Evolutionary conservation across 345 rosid species (phyloP).

Genomic region (Eucalyptus marginata): DNA sequence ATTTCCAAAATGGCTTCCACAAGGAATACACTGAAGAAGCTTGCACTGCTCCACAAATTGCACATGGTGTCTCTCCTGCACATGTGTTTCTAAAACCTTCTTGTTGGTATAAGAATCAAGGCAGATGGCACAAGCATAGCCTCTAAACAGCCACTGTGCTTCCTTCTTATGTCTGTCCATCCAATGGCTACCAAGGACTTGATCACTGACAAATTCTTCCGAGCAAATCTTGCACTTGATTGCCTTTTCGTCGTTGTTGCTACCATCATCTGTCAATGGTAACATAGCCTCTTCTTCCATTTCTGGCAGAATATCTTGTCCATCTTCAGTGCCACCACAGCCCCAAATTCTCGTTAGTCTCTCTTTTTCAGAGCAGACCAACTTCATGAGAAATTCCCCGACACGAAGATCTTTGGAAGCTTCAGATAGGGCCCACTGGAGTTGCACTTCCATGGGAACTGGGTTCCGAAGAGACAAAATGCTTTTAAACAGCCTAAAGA

Average conservation of each 20-base stretch:
- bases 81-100: conserved; percentile 70
- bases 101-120: conserved; percentile 80
- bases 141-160: conserved; percentile 73
- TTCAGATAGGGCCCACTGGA: conserved; percentile 94
- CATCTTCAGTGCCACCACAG: conserved; percentile 32
- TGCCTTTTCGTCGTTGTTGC: conserved; percentile 22
- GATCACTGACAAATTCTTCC: conserved; percentile 33
- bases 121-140: conserved; percentile 94
- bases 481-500: conserved; percentile 90
- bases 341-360: conserved; percentile 70
- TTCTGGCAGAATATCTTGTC: conserved; percentile 10
- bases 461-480: conserved; percentile 83
- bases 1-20: conserved; percentile 89
- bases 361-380: conserved; percentile 68
- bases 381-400: conserved; percentile 61
- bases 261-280: conserved; percentile 21
- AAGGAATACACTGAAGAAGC: conserved; percentile 94
- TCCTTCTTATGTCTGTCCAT: conserved; percentile 67
- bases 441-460: conserved; percentile 82
- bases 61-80: conserved; percentile 89
- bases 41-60: conserved; percentile 91
- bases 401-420: conserved; percentile 60
- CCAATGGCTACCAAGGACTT: conserved; percentile 52
- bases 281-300: conserved; percentile 27
- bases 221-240: conserved; percentile 63